Evolutionary conservation across 192 early-diverging fungal species (phyloP).

Genomic region (Neocallimastix lanati): DNA sequence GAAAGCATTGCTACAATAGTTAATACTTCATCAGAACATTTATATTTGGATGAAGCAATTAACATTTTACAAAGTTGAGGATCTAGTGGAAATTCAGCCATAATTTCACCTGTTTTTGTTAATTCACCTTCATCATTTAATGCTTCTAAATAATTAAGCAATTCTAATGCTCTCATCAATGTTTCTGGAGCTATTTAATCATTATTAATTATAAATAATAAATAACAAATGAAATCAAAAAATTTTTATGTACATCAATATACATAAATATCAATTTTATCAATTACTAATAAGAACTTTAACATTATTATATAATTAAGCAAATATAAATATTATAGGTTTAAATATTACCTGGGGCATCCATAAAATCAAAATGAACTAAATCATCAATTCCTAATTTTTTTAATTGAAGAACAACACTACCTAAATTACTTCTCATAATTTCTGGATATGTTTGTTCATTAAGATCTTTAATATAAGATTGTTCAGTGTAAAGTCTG

Average conservation of each 20-base stretch:
- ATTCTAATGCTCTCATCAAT: slow-evolving; percentile 89
- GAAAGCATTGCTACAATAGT: slow-evolving; percentile 82
- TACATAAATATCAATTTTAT: neutral
- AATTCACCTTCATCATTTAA: slow-evolving; percentile 89
- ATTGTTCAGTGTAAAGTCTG: slow-evolving; percentile 93
- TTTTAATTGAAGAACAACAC: slow-evolving; percentile 92
- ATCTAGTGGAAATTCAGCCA: slow-evolving; percentile 95
- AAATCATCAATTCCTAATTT: slow-evolving; percentile 93
- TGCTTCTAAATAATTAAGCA: slow-evolving; percentile 85
- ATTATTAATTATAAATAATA: no score
- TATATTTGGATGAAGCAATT: slow-evolving; percentile 62
- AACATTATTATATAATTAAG: neutral
- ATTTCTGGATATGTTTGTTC: slow-evolving; percentile 99
- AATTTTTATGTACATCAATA: no score
- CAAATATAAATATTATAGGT: no score
- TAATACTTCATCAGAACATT: slow-evolving; percentile 84
- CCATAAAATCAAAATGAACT: slow-evolving; percentile 99
- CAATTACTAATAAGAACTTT: neutral
- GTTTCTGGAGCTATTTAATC: slow-evolving; percentile 67
- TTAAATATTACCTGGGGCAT: slow-evolving; percentile 49
- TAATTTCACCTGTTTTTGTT: slow-evolving; percentile 58
- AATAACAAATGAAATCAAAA: no score
- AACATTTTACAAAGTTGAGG: slow-evolving; percentile 90
- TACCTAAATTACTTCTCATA: slow-evolving; percentile 83
- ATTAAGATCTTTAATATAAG: slow-evolving; percentile 78